Conservation (phyloP, 1,284 basidiomycete species). For the Ceratobasidium sp. region DNA sequence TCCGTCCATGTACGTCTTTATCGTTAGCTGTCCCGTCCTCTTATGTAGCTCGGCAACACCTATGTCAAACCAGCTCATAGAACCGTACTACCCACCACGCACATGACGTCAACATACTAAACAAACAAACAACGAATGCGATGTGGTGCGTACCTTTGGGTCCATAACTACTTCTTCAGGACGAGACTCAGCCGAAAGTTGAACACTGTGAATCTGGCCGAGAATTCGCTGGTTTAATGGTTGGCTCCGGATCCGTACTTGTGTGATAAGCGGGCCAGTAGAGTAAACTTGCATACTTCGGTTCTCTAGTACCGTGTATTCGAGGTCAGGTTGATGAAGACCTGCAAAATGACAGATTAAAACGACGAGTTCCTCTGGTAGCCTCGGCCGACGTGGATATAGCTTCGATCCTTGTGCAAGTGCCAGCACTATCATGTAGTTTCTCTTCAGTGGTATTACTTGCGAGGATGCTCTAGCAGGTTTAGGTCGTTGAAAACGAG, state of each 20-base stretch:
- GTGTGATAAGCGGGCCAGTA: background rate
- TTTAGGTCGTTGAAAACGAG: background rate
- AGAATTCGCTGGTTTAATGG: slow-evolving; percentile 14
- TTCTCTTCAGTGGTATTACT: slow-evolving; percentile 25
- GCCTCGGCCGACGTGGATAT: slow-evolving; percentile 12
- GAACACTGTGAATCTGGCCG: slow-evolving; percentile 21
- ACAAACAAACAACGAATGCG: background rate
- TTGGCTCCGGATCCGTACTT: background rate
- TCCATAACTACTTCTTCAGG: slow-evolving; percentile 7
- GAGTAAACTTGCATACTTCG: background rate
- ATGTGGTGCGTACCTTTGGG: background rate
- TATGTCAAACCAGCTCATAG: slow-evolving; percentile 29
- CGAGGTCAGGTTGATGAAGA: background rate
- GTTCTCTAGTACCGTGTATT: background rate
- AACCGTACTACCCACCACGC: background rate
- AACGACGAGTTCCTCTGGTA: slow-evolving; percentile 28
- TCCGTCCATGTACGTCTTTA: background rate
- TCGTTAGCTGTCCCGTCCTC: background rate
- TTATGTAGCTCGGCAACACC: slow-evolving; percentile 4
- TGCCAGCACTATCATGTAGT: slow-evolving; percentile 23
- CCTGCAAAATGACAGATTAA: slow-evolving; percentile 31
- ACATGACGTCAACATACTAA: background rate
- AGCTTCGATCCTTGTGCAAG: slow-evolving; percentile 13
- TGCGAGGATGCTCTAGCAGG: background rate
- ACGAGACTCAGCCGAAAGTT: slow-evolving; percentile 2